Conservation (phyloP, 73 alveolate genomes). For the Paramecium bursaria region DNA sequence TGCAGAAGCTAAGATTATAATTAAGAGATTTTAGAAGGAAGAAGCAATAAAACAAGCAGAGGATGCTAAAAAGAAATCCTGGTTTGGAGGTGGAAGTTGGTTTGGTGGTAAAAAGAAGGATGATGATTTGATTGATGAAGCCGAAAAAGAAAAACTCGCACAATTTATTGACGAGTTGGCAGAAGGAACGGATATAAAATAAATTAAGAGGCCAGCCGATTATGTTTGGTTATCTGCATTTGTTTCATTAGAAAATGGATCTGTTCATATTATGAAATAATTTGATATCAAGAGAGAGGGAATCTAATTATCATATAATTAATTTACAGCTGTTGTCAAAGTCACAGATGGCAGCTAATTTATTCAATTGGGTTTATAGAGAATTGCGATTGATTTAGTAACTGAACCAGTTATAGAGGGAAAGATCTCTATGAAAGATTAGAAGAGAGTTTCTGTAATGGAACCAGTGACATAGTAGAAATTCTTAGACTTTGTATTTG, state of each 20-base stretch:
- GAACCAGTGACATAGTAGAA: not conserved
- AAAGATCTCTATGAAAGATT: not conserved
- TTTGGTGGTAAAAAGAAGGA: slow-evolving; percentile 61
- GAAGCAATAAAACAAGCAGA: slow-evolving; percentile 55
- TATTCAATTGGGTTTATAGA: not conserved
- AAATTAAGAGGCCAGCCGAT: slow-evolving; percentile 25
- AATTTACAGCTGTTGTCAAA: not conserved
- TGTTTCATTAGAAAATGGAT: slow-evolving; percentile 15
- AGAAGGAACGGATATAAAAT: not conserved
- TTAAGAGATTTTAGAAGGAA: slow-evolving; percentile 50
- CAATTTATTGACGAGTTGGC: slow-evolving; percentile 30
- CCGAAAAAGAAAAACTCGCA: slow-evolving; percentile 29
- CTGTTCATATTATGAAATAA: slow-evolving; percentile 34
- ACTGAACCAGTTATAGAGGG: slow-evolving; percentile 43
- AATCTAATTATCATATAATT: not conserved
- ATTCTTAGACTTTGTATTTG: slow-evolving; percentile 44
- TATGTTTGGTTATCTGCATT: slow-evolving; percentile 1
- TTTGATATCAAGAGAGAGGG: slow-evolving; percentile 55
- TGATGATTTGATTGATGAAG: not conserved
- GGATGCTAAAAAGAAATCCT: slow-evolving; percentile 41
- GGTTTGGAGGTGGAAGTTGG: slow-evolving; percentile 45
- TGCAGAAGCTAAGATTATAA: slow-evolving; percentile 48
- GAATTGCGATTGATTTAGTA: slow-evolving; percentile 24
- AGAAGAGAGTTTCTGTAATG: not conserved
- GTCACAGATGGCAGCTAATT: slow-evolving; percentile 1